Evolutionary conservation across 2,329 filamentous ascomycete species (phyloP), one percentile per base, ranked within the genome.

Genomic region (Penicillium expansum): DNA sequence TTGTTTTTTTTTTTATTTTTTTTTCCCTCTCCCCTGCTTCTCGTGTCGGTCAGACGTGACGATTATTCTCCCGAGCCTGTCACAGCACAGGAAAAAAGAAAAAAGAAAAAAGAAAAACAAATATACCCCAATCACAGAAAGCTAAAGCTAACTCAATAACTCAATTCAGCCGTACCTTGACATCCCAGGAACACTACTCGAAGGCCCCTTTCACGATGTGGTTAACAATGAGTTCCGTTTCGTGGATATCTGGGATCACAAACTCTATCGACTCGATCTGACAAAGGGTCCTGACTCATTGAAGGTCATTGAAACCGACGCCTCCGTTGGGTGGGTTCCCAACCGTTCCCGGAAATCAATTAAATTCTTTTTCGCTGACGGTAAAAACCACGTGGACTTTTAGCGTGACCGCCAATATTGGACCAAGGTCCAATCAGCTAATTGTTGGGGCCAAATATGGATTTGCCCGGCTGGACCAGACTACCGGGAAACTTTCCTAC

Each of bases 381-480:
- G 75, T 4, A 7, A 52, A 32, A 50, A 39, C 57, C 48, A 44
- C 48, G 52, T 55, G 52, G 52, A 32, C 32, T 42, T 56, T 24
- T 55, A 84, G 83, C 24, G 87, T 91, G 44, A 96, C 92, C 39
- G 89, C 88, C 52, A 88, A 96, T 73, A 90, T 96, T 54, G 81
- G 85, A 63, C 82, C 85, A 62, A 85, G 67, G 54, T 47, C 57
- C 50, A 64, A 89, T 48, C 84, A 86, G 69, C 87, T 96, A 71
- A 78, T 91, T 55, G 83, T 93, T 64, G 92, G 87, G 43, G 85
- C 89, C 70, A 96, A 96, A 78, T 83, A 87, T 71, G 92, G 92
- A 58, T 84, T 90, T 66, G 92, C 90, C n/a, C 79, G 90, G 51
- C 81, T 93, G 64, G 85, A 96, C 71, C 84, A 87, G 56, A 68